Evolutionary conservation across 257 asterid genomes (phyloP).

Genomic region (Jaltomata sinuosa): DNA sequence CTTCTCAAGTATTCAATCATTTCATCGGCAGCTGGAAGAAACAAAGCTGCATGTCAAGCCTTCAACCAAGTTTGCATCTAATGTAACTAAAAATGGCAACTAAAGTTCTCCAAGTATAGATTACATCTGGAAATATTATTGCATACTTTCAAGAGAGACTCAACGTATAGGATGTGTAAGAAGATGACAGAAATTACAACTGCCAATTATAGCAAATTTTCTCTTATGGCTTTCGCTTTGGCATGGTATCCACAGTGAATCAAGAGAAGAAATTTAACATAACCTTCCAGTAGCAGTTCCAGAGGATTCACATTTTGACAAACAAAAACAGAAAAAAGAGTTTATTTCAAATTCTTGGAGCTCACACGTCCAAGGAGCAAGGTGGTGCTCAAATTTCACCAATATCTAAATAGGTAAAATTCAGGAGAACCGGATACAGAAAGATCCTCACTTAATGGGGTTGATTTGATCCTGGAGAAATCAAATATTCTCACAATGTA

Average conservation of each 20-base stretch:
- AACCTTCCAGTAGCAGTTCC: neutral
- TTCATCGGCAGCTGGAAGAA: constrained; percentile 66
- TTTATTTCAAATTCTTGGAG: neutral
- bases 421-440: neutral
- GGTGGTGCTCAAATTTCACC: neutral
- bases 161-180: neutral
- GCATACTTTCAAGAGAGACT: neutral
- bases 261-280: neutral
- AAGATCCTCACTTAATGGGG: neutral
- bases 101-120: neutral
- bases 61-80: neutral
- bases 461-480: neutral
- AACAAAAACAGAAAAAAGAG: neutral
- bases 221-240: neutral
- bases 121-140: neutral
- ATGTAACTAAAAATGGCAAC: neutral
- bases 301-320: neutral
- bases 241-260: neutral
- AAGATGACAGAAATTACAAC: neutral
- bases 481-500: neutral
- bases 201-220: neutral
- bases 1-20: constrained; percentile 49
- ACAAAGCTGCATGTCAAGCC: neutral
- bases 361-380: neutral
- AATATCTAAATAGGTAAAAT: neutral